Conservation (phyloP, 139 green algal species). For the Pleodorina starrii region DNA sequence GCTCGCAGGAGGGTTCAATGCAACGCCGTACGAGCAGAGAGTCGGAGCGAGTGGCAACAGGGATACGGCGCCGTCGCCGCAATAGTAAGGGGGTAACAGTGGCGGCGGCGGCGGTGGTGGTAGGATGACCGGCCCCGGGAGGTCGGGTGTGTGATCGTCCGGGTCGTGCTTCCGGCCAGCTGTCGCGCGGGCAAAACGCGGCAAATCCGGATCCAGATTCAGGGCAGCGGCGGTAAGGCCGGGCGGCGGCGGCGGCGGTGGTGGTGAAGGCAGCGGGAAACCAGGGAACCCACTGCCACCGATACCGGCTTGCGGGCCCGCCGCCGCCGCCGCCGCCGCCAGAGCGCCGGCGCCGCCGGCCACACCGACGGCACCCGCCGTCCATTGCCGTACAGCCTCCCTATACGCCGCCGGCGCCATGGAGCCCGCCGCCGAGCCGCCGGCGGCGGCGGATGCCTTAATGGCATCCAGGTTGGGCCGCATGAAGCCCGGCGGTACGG, state of each 20-base stretch:
- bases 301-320: not conserved
- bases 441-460: not conserved
- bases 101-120: not conserved
- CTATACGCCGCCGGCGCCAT: not conserved
- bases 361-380: not conserved
- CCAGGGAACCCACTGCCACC: not conserved
- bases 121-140: slow-evolving; percentile 13
- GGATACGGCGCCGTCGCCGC: not conserved
- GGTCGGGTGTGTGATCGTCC: slow-evolving; percentile 20
- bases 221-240: not conserved
- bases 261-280: not conserved
- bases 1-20: not conserved
- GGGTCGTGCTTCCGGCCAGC: slow-evolving; percentile 5
- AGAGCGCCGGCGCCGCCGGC: not conserved
- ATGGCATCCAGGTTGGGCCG: slow-evolving; percentile 4
- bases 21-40: too few relatives aligned
- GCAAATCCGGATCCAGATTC: slow-evolving; percentile 10
- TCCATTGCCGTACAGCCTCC: not conserved
- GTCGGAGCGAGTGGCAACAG: too few relatives aligned
- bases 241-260: not conserved
- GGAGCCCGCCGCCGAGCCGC: not conserved
- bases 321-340: too few relatives aligned
- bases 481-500: not conserved
- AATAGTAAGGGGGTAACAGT: not conserved
- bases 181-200: slow-evolving; percentile 20